These are phyloP conservation scores for Coniferiporia sulphurascens DNA, from an alignment of 1,284 basidiomycete species.

Conservation along the genomic window DNA sequence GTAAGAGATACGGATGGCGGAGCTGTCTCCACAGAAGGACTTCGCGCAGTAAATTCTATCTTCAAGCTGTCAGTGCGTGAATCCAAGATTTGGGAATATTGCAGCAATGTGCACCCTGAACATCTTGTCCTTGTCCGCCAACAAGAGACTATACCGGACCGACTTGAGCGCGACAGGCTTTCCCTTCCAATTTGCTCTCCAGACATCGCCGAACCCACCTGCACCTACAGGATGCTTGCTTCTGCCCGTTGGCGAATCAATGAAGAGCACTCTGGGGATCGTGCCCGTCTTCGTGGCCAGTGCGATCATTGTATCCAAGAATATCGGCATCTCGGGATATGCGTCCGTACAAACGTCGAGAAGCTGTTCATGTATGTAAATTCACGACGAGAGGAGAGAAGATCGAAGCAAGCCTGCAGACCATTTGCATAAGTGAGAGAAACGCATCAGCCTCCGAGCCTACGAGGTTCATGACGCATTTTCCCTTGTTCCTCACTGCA, in stretches of 20 bases:
- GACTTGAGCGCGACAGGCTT: constrained; percentile 1
- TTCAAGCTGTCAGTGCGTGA: background rate
- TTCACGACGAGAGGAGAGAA: no score
- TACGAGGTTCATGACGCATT: background rate
- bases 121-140: background rate
- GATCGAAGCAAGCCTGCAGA: no score
- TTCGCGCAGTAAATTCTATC: constrained; percentile 4
- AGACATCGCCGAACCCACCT: constrained; percentile 8
- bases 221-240: background rate
- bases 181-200: background rate
- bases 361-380: no score
- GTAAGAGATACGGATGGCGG: constrained; percentile 5
- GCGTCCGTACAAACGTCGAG: no score
- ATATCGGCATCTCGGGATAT: no score
- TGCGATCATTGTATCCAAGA: no score
- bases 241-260: no score
- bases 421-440: no score
- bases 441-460: no score
- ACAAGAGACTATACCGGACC: background rate
- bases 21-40: constrained; percentile 7
- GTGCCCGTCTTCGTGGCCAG: no score
- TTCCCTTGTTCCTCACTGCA: no score
- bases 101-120: background rate
- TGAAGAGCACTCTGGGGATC: no score
- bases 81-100: background rate